Evolutionary conservation across 1,139 yeast genomes (phyloP), one percentile per base, ranked within the genome.

Genomic region (Saccharomyces hybrid): DNA sequence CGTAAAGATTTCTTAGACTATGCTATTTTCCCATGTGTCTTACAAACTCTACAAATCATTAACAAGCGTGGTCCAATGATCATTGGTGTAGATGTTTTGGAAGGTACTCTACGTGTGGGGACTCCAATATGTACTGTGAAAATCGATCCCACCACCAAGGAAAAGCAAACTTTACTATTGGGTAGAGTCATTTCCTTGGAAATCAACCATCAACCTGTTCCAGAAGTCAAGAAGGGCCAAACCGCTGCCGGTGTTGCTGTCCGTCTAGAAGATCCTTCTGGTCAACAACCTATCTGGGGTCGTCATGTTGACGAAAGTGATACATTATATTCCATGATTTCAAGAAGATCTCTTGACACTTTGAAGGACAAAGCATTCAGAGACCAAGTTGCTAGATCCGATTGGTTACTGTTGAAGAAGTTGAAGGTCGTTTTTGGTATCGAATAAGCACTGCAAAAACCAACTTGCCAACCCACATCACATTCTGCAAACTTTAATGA

Each of bases 31-130:
- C 99, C 99, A 64, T 88, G 96, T 78, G 97, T 91, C 32, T 77
- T 93, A 75, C 88, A 88, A 74, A 93, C 97, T 25, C 75, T 93
- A 62, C 98, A 95, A 77, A 90, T 95, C 69, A 95, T 93, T 73
- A 95, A 95, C 83, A 93, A 93, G 78, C 88, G 99, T 76, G 90
- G 91, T 73, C 99, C 99, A 57, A 93, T 93, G 98, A 90, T 93
- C 69, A 88, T 93, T 70, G 99, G 99, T 82, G 98, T 93, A 58
- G 99, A 93, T 72, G 96, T 93, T 60, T 73, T 81, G 53, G 98
- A 93, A 71, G 99, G 99, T 66, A 79, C 88, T 47, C 80, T 95
- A 50, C 83, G 93, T 62, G 72, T 88, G 52, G 99, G 99, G 56
- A 91, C 99, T 1, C 99, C 99, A 61, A 89, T 93, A 59, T 86